Base-by-base conservation (phyloP, 1,284 basidiomycete genomes). In the Ganoderma sinense region DNA sequence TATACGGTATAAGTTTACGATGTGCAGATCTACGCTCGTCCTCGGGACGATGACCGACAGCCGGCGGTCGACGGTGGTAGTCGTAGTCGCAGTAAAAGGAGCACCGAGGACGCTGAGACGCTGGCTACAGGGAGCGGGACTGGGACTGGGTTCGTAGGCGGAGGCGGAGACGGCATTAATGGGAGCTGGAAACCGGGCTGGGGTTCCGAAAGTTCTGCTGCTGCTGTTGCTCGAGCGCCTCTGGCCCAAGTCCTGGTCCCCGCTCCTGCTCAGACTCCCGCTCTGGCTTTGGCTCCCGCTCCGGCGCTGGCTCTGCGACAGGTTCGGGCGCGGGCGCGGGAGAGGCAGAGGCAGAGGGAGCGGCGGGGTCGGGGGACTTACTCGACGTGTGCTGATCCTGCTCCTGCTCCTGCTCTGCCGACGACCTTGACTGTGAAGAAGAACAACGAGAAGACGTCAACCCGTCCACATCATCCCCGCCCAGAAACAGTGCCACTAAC, bases 401-500 rank as follows among this genome's bases (percentile, higher is more conserved):
- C 60, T 51, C 43, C 16, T n/a, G 41, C 10, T 23, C 26, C 45
- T 29, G 31, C 60, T 51, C 43, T 4, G 43, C 4, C 43, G 23
- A 23, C 48, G 48, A 29, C 53, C 31, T 29, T 18, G 53, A 56
- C 66, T 64, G 59, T 61, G 26, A 51, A 63, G 62, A 63, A 63
- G 62, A 45, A 63, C 40, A 29, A 62, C 23, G 31, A 59, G 33
- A 39, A 61, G 59, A 61, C 66, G 53, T 62, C 66, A 43, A 55
- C 53, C 33, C 71, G 67, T 65, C 69, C 69, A 58, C 29, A 59
- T 70, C 69, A 71, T 70, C 72, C 51, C 75, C 77, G 69, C 77
- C 77, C 53, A 80, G 70, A 53, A 79, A 77, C 64, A 78, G 67
- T 65, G 75, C 75, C 40, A 78, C 76, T 66, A 80, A 72, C 68